A percentile compares a stretch with the other conserved stretches of the same genome.
These are phyloP conservation scores for Discostella stelligera DNA, from an alignment of 352 stramenopile genomes.

Conservation along the genomic window DNA sequence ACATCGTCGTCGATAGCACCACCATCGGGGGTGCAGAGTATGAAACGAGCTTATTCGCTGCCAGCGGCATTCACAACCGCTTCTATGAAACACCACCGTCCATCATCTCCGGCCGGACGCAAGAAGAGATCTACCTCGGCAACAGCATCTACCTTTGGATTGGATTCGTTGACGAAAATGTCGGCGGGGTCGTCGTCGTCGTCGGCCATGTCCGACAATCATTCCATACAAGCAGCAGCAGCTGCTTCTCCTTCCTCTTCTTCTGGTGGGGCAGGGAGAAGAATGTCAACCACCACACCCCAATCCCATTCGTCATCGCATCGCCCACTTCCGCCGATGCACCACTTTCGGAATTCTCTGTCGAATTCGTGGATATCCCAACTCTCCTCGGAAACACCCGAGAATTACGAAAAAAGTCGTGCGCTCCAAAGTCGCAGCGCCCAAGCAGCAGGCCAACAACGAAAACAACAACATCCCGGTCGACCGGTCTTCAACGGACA, in stretches of 20 bases:
- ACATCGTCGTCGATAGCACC: background rate
- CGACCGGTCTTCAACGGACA: constrained; percentile 75
- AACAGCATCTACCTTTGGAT: background rate
- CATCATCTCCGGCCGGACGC: background rate
- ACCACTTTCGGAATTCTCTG: constrained; percentile 30
- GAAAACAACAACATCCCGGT: constrained; percentile 39
- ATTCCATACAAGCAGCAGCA: no score
- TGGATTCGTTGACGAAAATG: background rate
- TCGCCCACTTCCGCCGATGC: constrained; percentile 1
- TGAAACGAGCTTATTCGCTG: background rate
- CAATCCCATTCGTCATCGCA: background rate
- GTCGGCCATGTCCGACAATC: no score
- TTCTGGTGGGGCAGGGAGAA: no score
- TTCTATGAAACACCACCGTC: background rate
- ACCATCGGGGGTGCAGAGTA: background rate
- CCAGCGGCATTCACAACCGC: background rate
- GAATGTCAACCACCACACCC: background rate
- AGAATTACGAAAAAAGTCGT: constrained; percentile 56
- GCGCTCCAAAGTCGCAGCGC: constrained; percentile 6
- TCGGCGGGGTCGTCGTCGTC: no score
- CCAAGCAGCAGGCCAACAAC: constrained; percentile 60
- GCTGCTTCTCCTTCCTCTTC: background rate
- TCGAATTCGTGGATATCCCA: constrained; percentile 62
- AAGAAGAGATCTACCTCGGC: background rate
- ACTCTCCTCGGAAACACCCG: constrained; percentile 56